Percentiles rank a stretch among this genome's conserved stretches.
Evolutionary conservation across 352 stramenopile genomes (phyloP).

Genomic region (Elongisporangium prolatum): DNA sequence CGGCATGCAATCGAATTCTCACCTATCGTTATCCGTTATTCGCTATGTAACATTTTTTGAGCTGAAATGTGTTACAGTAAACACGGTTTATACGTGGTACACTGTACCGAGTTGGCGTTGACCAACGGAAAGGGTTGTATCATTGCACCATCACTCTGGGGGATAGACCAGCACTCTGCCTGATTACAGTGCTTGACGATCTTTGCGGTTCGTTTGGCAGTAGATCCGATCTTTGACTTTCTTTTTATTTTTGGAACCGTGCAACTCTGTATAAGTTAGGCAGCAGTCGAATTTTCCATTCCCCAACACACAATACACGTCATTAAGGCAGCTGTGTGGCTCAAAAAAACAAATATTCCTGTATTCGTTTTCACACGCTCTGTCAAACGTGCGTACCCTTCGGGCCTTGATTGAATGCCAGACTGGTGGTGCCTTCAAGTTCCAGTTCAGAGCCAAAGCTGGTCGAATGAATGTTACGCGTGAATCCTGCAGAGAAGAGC

Average conservation of each 20-base stretch:
- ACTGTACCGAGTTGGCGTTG: background rate
- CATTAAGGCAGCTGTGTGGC: background rate
- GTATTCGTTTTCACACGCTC: background rate
- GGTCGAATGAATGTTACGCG: background rate
- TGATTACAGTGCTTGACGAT: background rate
- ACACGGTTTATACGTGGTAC: background rate
- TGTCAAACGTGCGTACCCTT: background rate
- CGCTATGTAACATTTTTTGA: background rate
- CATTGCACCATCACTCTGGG: background rate
- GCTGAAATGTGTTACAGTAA: background rate
- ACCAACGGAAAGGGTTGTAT: background rate
- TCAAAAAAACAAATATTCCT: background rate
- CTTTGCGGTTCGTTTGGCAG: background rate
- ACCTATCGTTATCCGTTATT: background rate
- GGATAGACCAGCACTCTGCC: background rate
- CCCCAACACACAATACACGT: background rate
- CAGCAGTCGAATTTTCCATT: background rate
- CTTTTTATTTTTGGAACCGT: background rate
- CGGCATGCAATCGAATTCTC: too few relatives aligned
- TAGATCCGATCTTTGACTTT: background rate
- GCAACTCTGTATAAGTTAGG: background rate
- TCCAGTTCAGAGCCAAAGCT: background rate
- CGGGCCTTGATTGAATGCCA: background rate
- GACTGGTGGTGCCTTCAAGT: background rate
- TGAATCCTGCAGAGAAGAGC: background rate